Conservation (phyloP, 208 protist species). For the Leishmania mexicana region DNA sequence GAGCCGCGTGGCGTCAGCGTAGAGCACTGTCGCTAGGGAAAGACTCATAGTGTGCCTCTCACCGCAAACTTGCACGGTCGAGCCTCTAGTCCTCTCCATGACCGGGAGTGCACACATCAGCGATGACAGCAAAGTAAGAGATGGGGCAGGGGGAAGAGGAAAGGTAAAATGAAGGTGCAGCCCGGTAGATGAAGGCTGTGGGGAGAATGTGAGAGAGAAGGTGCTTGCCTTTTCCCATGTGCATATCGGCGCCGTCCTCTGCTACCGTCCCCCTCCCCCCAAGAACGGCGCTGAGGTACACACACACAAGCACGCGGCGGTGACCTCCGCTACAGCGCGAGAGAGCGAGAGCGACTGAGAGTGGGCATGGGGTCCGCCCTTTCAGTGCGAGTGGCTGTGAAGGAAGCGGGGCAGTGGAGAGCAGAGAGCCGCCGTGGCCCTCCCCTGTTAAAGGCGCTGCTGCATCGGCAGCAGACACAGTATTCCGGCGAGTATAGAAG, state of each 20-base stretch:
- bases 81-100: neutral
- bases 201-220: neutral
- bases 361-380: neutral
- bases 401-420: neutral
- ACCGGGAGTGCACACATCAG: neutral
- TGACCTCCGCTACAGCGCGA: neutral
- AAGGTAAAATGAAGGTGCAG: neutral
- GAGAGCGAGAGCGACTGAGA: neutral
- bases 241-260: neutral
- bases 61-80: neutral
- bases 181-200: neutral
- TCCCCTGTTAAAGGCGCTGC: neutral
- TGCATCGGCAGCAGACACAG: neutral
- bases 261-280: neutral
- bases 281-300: neutral
- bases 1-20: slow-evolving; percentile 29
- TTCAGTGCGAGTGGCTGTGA: neutral
- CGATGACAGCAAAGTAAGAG: neutral
- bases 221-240: neutral
- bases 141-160: neutral
- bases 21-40: slow-evolving; percentile 16
- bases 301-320: neutral
- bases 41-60: slow-evolving; percentile 13
- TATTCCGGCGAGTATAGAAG: neutral
- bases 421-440: neutral